phyloP scores from a whole-genome alignment of 306 rosid genomes.

The Cotoneaster glaucophyllus region DNA sequence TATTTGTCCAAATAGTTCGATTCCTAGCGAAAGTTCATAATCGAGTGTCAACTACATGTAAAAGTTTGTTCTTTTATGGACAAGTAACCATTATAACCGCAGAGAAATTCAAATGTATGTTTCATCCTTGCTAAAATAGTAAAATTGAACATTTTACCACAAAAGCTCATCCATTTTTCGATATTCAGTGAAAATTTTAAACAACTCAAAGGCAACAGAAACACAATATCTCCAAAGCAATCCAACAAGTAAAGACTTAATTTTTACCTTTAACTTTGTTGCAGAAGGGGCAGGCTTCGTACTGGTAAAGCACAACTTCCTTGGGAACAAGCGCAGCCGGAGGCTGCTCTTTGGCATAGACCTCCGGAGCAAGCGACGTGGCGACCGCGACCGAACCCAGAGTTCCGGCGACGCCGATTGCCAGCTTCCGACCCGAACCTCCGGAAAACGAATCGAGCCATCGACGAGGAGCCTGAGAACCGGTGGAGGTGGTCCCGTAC shows the following conservation, averaged over 20 bases:
- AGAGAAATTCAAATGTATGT: background rate
- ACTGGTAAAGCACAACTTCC: slow-evolving; percentile 84
- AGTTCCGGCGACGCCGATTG: slow-evolving; percentile 57
- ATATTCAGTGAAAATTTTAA: background rate
- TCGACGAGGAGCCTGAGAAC: slow-evolving; percentile 18
- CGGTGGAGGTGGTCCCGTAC: slow-evolving; percentile 26
- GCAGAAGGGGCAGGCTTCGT: slow-evolving; percentile 94
- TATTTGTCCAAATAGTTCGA: background rate
- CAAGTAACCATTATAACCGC: background rate
- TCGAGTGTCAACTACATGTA: background rate
- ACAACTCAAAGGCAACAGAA: background rate
- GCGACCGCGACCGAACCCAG: slow-evolving; percentile 29
- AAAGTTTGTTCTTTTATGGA: background rate
- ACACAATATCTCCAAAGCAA: background rate
- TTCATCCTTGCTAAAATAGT: background rate
- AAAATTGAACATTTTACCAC: background rate
- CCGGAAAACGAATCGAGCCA: slow-evolving; percentile 33
- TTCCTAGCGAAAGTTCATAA: background rate
- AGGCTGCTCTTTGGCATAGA: slow-evolving; percentile 67
- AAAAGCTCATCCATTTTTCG: background rate
- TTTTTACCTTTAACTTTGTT: slow-evolving; percentile 77
- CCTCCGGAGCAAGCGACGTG: slow-evolving; percentile 41
- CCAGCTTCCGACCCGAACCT: slow-evolving; percentile 6
- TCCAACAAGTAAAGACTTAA: background rate
- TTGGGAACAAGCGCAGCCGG: slow-evolving; percentile 52